Evolutionary conservation across 2,329 filamentous ascomycete species (phyloP), one percentile per base, ranked within the genome.

Genomic region (Ascochyta clinopodiicola): DNA sequence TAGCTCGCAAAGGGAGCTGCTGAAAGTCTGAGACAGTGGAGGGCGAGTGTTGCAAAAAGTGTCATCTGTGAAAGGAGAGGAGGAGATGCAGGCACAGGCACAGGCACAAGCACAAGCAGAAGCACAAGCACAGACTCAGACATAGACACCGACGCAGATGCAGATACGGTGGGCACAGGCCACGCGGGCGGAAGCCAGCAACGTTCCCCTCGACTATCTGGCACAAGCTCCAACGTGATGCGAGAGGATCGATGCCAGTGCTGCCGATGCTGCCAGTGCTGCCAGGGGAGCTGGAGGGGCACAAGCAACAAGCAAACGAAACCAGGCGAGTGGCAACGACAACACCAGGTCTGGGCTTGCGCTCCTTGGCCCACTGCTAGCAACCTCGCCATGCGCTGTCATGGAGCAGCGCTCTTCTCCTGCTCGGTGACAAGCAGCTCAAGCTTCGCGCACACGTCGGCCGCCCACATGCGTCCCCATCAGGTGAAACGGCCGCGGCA

Each of bases 1-100:
- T 46, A 32, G 53, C 47, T 43, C 38, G 48, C 60, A 44, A 54
- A 51, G 55, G 48, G 52, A 50, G 52, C 52, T 56, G 52, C 52
- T 50, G 52, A 51, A 46, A 56, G 15, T 12, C 29, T 31, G 29
- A 31, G 29, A 31, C 42, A 56, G 25, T 42, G 24, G 42, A 57
- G 34, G 46, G 34, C 24, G 51, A 36, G 39, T 49, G 56, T 51
- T 42, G 52, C 52, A 46, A 35, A 31, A 31, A 46, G 42, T 46
- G 34, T 46, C 46, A 43, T 50, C 36, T 42, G 40, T 35, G 27
- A 45, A 36, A 37, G 46, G 46, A 56, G 31, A 56, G 52, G 52
- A 56, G 52, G 52, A 56, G 52, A 56, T 51, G 52, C 36, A 56
- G 52, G 52, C 52, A 13, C 29, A 31, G 5, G 7, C 25, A 29